Evolutionary conservation across 495 filamentous ascomycete genomes (phyloP).

Genomic region (Penicillium herquei): DNA sequence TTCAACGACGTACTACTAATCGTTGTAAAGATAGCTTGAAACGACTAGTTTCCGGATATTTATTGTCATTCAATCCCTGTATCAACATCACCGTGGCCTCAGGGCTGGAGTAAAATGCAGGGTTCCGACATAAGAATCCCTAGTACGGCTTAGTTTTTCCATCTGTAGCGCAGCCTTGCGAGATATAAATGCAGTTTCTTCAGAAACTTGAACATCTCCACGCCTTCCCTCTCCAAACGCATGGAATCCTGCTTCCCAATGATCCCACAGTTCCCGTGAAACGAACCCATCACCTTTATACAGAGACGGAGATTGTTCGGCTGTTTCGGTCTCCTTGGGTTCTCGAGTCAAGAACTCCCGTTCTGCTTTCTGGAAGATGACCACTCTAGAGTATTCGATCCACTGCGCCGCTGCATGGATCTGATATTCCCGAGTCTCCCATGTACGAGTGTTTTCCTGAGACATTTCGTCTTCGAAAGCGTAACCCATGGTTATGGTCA

Average conservation of each 20-base stretch:
- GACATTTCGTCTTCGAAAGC: neutral
- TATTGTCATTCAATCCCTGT: too few species aligned
- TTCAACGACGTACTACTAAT: too few species aligned
- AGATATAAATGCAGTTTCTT: neutral
- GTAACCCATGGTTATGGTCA: neutral
- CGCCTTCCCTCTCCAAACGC: neutral
- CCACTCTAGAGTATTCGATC: slow-evolving; percentile 1
- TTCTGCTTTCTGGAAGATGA: neutral
- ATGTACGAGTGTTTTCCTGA: neutral
- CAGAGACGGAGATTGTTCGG: neutral
- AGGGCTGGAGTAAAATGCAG: too few species aligned
- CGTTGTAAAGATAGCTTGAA: too few species aligned
- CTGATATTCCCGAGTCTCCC: neutral
- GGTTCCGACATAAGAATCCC: neutral
- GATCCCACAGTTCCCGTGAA: slow-evolving; percentile 2
- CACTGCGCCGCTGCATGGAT: neutral
- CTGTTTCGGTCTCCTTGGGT: neutral
- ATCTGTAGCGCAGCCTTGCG: neutral
- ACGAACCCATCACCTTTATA: neutral
- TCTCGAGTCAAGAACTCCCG: neutral
- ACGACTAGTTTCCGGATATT: too few species aligned
- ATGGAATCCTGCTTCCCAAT: slow-evolving; percentile 5
- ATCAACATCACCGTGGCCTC: too few species aligned
- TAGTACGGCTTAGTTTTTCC: neutral
- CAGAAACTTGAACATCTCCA: neutral